Evolutionary conservation across 129 eudicot genomes (phyloP), one percentile per base, ranked within the genome.

Genomic region (Lonicera japonica): DNA sequence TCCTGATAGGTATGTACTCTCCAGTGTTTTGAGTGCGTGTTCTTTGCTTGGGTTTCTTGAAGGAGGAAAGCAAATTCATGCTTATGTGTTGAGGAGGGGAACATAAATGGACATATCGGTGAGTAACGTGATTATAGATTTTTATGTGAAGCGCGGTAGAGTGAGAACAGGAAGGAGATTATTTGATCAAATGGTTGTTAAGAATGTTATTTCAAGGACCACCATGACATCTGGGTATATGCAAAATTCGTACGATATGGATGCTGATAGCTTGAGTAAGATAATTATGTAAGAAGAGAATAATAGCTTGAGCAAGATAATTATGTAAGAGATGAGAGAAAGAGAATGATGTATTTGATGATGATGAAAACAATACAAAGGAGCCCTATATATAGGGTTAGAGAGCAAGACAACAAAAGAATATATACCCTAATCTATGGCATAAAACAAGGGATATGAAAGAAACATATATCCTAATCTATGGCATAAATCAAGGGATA

Each of bases 221-320:
- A 78, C 85, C 0, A 87, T 87, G 88, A 87, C 80, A 54, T 79
- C 91, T 59, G 91, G 95, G 47, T 81, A 71, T 53, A 87, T 83
- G 95, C 85, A 80, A 51, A 80, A 70, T 62, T 79, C 79, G 15
- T 78, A 52, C 20, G 64, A 87, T 74, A 15, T 9, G n/a, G n/a
- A n/a, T n/a, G n/a, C n/a, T n/a, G n/a, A n/a, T n/a, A n/a, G n/a
- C n/a, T n/a, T n/a, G n/a, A n/a, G n/a, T n/a, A n/a, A n/a, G n/a
- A n/a, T n/a, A n/a, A n/a, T n/a, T n/a, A n/a, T n/a, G n/a, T n/a
- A n/a, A n/a, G n/a, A n/a, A n/a, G n/a, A n/a, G n/a, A n/a, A n/a
- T n/a, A n/a, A n/a, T n/a, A n/a, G n/a, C n/a, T n/a, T n/a, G n/a
- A n/a, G n/a, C n/a, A n/a, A n/a, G n/a, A n/a, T n/a, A n/a, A n/a